Base-by-base conservation (phyloP, 192 early-diverging fungal genomes). In the Rhizoclosmatium globosum region DNA sequence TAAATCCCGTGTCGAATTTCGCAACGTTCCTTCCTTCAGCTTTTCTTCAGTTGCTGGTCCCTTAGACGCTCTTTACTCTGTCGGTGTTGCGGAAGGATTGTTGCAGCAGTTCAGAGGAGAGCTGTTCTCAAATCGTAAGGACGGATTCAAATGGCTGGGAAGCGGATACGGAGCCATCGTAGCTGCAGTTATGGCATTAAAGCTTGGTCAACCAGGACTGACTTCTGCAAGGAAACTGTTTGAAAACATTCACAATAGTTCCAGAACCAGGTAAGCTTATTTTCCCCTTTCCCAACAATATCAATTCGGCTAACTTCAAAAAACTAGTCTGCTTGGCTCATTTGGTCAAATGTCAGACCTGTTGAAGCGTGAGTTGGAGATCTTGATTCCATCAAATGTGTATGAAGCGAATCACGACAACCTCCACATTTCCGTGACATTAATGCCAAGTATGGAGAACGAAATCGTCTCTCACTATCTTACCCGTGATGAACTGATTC, bases 131-230 rank as follows among this genome's bases (percentile, higher is more conserved):
- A 11, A 42, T 38, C 47, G 50, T n/a, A 45, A 58, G 19, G 68
- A 48, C 0, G 79, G 62, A 4, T 66, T 65, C 45, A 64, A 74
- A 44, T 80, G 64, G 64, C 56, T 80, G 19, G 79, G 79, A 4
- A 44, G 71, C 48, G 79, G 79, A 7, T 75, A 66, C 59, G 79
- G 79, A 21, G 64, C 60, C 2, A 47, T 80, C 19, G 79, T 80
- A 23, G 79, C 79, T n/a, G 79, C 79, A 58, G 79, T 66, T 13
- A 80, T 80, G 79, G 79, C 79, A 3, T 41, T 80, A 1, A 17
- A 74, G 1, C 6, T 75, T 1, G 71, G 62, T 9, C 17, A 77
- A 11, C 47, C 64, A 19, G 72, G 72, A 2, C 62, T 80, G 9
- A 47, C 17, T 19, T 23, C 64, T 47, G 62, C 57, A 3, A 38